Evolutionary conservation across 176 grass and related monocot species (phyloP), one percentile per base, ranked within the genome.

Genomic region (Oryza meridionalis): DNA sequence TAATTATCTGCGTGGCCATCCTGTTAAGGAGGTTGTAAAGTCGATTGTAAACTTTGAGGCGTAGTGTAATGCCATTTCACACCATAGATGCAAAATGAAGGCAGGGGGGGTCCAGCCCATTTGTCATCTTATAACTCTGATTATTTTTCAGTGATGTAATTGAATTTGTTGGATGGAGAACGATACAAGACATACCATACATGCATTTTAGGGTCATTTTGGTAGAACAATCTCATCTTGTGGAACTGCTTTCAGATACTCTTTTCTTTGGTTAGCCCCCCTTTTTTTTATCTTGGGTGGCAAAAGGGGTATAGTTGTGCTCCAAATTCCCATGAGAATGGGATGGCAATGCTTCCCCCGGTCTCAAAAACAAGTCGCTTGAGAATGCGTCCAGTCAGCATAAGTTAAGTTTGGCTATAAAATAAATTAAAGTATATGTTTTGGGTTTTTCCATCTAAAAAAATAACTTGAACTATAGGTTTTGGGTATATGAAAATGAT

Each of bases 1-100:
- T 86, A 13, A 81, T 53, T 59, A 71, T 77, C 24, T 44, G 16
- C 6, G 12, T 73, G 10, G 72, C 1, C 69, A 66, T 61, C 33
- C 55, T 73, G 13, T 55, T 45, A 10, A 67, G 70, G 29, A 14
- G 19, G 65, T 82, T 50, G 15, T n/a, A 77, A 11, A 64, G 31
- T 84, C 22, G 2, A 10, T 15, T 27, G 17, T 15, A 65, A 77
- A 40, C 14, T 16, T 19, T 51, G 1, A 31, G 44, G 42, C 29
- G 19, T 4, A 53, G 15, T 22, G 49, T 15, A 51, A 51, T 65
- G 42, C n/a, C 26, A 43, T 3, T 78, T 37, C 2, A 14, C 3
- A 55, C 62, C 40, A 14, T 76, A 53, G 35, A 27, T 45, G 15
- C 9, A 58, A 35, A 88, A 67, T 37, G 47, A 46, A 25, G 2